A percentile compares a stretch with the other conserved stretches of the same genome.
phyloP scores from a whole-genome alignment of 441 rosid species.

The Aquilaria agallochum region DNA sequence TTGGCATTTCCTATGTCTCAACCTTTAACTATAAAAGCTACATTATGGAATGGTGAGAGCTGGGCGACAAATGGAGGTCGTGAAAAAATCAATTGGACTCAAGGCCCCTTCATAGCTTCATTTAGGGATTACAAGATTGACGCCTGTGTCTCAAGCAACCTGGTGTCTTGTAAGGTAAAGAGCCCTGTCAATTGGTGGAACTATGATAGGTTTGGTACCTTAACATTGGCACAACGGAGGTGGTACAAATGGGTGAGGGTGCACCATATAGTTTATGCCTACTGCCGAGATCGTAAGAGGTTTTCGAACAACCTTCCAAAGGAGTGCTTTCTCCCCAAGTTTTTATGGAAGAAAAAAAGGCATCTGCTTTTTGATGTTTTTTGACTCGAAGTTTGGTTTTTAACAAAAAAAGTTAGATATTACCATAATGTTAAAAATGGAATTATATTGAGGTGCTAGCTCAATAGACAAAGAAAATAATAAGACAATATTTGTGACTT shows the following conservation, averaged over 20 bases:
- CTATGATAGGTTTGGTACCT: slow-evolving; percentile 30
- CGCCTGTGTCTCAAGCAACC: slow-evolving; percentile 64
- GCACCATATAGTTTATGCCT: slow-evolving; percentile 72
- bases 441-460: too few relatives aligned
- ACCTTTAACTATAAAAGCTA: slow-evolving; percentile 59
- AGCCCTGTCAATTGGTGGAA: slow-evolving; percentile 75
- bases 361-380: neutral
- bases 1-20: slow-evolving; percentile 71
- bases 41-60: slow-evolving; percentile 82
- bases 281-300: slow-evolving; percentile 64
- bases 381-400: too few relatives aligned
- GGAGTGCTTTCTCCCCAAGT: slow-evolving; percentile 27
- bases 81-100: slow-evolving; percentile 77
- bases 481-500: too few relatives aligned
- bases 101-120: slow-evolving; percentile 64
- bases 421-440: too few relatives aligned
- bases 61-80: slow-evolving; percentile 88
- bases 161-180: slow-evolving; percentile 51
- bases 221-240: slow-evolving; percentile 53
- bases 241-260: slow-evolving; percentile 87
- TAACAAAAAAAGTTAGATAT: too few relatives aligned
- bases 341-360: too few relatives aligned
- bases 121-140: slow-evolving; percentile 63
- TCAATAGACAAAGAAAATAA: too few relatives aligned
- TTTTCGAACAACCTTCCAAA: slow-evolving; percentile 49